Conservation (phyloP, 495 filamentous ascomycete species). For the Rusavskia elegans region DNA sequence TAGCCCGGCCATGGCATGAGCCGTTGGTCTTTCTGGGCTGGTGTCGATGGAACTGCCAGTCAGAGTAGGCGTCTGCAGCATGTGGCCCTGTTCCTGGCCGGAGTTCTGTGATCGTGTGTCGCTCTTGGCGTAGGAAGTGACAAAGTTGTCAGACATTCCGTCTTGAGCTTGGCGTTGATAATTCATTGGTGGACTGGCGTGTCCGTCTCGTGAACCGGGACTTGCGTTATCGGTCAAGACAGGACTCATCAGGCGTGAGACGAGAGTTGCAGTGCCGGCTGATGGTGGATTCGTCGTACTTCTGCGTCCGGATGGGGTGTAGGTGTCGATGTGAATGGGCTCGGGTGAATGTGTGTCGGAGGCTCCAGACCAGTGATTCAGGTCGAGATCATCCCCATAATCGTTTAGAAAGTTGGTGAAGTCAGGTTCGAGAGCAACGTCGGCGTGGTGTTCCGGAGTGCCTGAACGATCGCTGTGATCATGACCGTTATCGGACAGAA, state of each 20-base stretch:
- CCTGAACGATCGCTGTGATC: constrained; percentile 10
- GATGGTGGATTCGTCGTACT: constrained; percentile 3
- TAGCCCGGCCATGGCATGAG: constrained; percentile 14
- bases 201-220: constrained; percentile 10
- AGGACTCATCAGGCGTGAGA: constrained; percentile 13
- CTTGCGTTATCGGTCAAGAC: constrained; percentile 12
- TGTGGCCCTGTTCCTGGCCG: neutral
- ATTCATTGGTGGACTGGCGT: constrained; percentile 8
- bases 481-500: constrained; percentile 12
- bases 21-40: constrained; percentile 7
- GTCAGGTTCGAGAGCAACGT: constrained; percentile 5
- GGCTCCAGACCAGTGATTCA: neutral
- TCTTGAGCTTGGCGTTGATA: neutral
- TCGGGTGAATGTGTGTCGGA: neutral
- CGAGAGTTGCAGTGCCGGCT: constrained; percentile 9
- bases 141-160: neutral
- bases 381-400: neutral
- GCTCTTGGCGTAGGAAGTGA: neutral
- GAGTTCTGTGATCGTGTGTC: neutral
- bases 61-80: constrained; percentile 8
- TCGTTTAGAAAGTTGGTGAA: constrained; percentile 6
- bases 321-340: neutral
- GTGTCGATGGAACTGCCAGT: constrained; percentile 10
- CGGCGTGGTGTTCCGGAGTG: constrained; percentile 3
- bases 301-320: neutral